Evolutionary conservation across 805 yeast species (phyloP).

Genomic region (Candida jianshihensis): DNA sequence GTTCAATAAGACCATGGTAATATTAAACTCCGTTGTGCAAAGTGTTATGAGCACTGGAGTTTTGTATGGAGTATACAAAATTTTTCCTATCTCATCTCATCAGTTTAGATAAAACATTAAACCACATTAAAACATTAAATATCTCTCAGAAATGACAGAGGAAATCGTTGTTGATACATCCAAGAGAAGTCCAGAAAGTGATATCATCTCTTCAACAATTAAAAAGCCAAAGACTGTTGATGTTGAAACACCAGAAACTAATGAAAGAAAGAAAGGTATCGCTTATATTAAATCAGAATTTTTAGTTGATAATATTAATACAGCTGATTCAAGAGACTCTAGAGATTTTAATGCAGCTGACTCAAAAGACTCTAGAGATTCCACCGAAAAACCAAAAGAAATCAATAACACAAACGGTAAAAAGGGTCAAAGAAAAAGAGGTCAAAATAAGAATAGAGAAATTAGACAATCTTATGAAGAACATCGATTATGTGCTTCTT

Average conservation of each 20-base stretch:
- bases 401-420: constrained; percentile 38
- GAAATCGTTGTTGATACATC: too few relatives aligned
- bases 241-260: constrained; percentile 3
- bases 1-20: too few relatives aligned
- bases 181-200: too few relatives aligned
- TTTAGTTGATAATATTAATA: constrained; percentile 29
- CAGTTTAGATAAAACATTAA: too few relatives aligned
- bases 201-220: too few relatives aligned
- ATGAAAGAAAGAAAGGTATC: constrained; percentile 42
- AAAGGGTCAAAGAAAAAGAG: constrained; percentile 47
- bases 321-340: constrained; percentile 18
- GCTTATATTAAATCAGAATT: constrained; percentile 75
- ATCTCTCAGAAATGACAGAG: too few relatives aligned
- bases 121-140: too few relatives aligned
- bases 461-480: constrained; percentile 61
- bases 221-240: constrained; percentile 4
- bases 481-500: constrained; percentile 57
- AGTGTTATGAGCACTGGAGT: too few relatives aligned
- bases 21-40: too few relatives aligned
- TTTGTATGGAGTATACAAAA: too few relatives aligned
- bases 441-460: constrained; percentile 82
- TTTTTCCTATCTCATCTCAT: too few relatives aligned
- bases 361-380: constrained; percentile 30
- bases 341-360: constrained; percentile 23
- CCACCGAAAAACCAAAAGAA: constrained; percentile 2